Evolutionary conservation across 331 rosid species (phyloP), one percentile per base, ranked within the genome.

Genomic region (Prunus yedoensis): DNA sequence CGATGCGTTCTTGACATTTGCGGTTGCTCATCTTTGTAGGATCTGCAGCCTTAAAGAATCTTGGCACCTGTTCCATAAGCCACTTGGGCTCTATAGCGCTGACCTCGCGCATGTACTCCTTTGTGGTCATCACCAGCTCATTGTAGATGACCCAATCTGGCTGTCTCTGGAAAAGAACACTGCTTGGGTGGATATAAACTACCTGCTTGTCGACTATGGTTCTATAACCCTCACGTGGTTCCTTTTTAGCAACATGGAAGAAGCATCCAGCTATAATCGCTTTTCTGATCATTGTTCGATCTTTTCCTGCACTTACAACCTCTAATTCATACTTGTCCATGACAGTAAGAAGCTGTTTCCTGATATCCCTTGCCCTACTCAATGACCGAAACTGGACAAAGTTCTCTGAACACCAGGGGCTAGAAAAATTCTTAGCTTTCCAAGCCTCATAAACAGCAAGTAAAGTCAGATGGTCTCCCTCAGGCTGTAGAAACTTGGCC

Each of bases 121-220:
- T 90, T 10, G 97, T 89, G 49, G 98, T 90, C 98, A 94, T 91
- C 70, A 94, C 97, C 43, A 91, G 89, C 82, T 94, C 98, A 79
- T 94, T 96, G 92, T 91, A 90, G 79, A 90, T 94, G 74, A 91
- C 94, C 98, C 97, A 94, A 72, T 88, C 96, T 21, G 97, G 99
- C 53, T 94, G 99, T 71, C 97, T 87, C 78, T 88, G 95, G 83
- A 94, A 94, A 81, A 92, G 85, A 23, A 91, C 99, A 16, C 95
- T 90, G 83, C 99, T 90, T 2, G 97, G 99, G 82, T 94, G 99
- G 72, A 94, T 90, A 80, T 90, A 90, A 16, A 94, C 96, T 10
- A 91, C 92, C 80, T 94, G 97, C 76, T 91, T 94, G 83, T 91
- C 99, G 46, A 91, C 93, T 1, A 94, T 85, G 70, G 97, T 91